Percentiles rank a stretch among this genome's conserved stretches.
Evolutionary conservation across 257 asterid species (phyloP).

Genomic region (Solanum appendiculatum): DNA sequence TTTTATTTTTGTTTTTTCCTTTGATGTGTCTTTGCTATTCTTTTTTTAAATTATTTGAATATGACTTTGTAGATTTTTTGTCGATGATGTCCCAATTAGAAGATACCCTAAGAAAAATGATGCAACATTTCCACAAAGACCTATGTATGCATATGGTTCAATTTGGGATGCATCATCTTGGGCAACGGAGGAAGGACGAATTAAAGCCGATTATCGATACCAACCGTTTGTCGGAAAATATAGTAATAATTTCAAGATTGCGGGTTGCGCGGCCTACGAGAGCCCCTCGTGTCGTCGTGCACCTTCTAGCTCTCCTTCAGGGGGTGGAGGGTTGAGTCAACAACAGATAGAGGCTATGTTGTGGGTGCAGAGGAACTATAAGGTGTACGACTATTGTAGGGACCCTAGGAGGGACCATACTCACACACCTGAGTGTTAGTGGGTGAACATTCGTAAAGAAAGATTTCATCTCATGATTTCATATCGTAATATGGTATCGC

Average conservation of each 20-base stretch:
- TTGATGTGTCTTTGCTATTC: not conserved
- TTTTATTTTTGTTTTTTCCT: not conserved
- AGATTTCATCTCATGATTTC: no score
- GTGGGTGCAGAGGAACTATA: conserved; percentile 50
- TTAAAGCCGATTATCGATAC: conserved; percentile 56
- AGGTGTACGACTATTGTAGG: conserved; percentile 61
- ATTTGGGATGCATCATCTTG: conserved; percentile 93
- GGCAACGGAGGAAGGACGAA: conserved; percentile 85
- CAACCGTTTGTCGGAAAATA: conserved; percentile 73
- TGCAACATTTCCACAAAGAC: conserved; percentile 65
- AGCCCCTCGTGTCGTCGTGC: conserved; percentile 37
- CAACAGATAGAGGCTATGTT: conserved; percentile 57
- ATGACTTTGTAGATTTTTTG: conserved; percentile 49
- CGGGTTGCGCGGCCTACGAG: conserved; percentile 34
- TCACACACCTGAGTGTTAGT: conserved; percentile 68
- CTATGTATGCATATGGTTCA: conserved; percentile 69
- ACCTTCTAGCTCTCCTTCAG: conserved; percentile 28
- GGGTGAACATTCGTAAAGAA: not conserved
- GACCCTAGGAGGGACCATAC: conserved; percentile 51
- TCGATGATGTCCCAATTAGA: conserved; percentile 82
- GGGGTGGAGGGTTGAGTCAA: conserved; percentile 47
- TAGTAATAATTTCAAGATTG: conserved; percentile 40
- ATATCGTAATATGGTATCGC: no score
- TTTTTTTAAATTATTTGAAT: not conserved
- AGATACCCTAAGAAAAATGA: conserved; percentile 60